Evolutionary conservation across 345 rosid genomes (phyloP).

Genomic region (Isatis tinctoria): DNA sequence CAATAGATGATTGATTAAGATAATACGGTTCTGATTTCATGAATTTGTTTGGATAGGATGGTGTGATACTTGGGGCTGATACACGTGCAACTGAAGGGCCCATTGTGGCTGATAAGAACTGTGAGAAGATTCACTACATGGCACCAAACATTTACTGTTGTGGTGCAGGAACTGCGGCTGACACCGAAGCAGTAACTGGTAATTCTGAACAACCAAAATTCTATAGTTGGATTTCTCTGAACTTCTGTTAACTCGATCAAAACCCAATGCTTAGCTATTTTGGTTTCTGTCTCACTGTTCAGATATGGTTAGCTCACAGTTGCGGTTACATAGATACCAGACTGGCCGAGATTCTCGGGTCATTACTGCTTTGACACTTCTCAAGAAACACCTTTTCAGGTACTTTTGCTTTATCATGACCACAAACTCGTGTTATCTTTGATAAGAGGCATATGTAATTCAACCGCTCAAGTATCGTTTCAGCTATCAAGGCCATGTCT

Average conservation of each 20-base stretch:
- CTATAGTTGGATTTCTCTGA: not conserved
- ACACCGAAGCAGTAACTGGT: constrained; percentile 99
- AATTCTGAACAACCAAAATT: not conserved
- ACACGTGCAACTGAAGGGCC: constrained; percentile 93
- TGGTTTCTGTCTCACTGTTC: constrained; percentile 1
- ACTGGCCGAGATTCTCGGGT: constrained; percentile 80
- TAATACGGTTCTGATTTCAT: not conserved
- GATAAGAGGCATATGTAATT: not conserved
- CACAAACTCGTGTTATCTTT: not conserved
- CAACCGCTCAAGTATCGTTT: constrained; percentile 22
- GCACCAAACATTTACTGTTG: constrained; percentile 97
- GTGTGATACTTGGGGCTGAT: constrained; percentile 94
- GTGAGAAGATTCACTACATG: constrained; percentile 98
- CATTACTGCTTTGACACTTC: constrained; percentile 77
- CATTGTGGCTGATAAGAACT: constrained; percentile 96
- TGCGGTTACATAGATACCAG: constrained; percentile 72
- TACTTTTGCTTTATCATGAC: constrained; percentile 15
- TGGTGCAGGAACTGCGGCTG: constrained; percentile 99
- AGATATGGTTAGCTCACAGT: constrained; percentile 91
- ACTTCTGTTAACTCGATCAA: not conserved
- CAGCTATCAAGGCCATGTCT: constrained; percentile 77
- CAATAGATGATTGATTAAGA: not conserved
- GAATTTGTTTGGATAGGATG: constrained; percentile 22
- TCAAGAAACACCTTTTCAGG: constrained; percentile 75
- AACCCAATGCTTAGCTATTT: not conserved